These are phyloP conservation scores for Fusarium piperis DNA, from an alignment of 2,329 filamentous ascomycete genomes.

Conservation along the genomic window DNA sequence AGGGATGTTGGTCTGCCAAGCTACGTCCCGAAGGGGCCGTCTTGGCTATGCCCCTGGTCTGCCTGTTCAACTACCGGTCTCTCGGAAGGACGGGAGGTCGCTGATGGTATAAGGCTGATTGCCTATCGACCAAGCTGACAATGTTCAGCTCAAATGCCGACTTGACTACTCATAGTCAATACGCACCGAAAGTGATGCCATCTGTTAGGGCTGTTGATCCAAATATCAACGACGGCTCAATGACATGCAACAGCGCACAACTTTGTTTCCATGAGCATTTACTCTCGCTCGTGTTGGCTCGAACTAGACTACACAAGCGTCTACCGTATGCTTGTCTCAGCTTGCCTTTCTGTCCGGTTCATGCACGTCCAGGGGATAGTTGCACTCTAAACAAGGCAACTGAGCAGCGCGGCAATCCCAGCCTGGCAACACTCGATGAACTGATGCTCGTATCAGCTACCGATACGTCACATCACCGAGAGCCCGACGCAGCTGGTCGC, in stretches of 20 bases:
- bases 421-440: neutral
- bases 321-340: constrained; percentile 1
- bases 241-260: neutral
- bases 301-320: neutral
- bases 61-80: neutral
- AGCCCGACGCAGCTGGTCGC: neutral
- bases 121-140: neutral
- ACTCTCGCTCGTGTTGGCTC: neutral
- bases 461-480: neutral
- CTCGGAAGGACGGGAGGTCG: neutral
- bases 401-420: neutral
- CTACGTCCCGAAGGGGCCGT: neutral
- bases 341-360: neutral
- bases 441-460: neutral
- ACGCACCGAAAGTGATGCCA: constrained; percentile 18
- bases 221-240: neutral
- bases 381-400: constrained; percentile 1
- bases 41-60: neutral
- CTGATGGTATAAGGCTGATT: constrained; percentile 9
- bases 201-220: constrained; percentile 20
- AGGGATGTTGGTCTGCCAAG: neutral
- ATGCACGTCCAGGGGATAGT: neutral
- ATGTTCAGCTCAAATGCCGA: neutral
- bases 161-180: neutral
- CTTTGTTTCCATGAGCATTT: neutral